Base-by-base conservation (phyloP, 1,284 basidiomycete genomes). In the Heterobasidion annosum region DNA sequence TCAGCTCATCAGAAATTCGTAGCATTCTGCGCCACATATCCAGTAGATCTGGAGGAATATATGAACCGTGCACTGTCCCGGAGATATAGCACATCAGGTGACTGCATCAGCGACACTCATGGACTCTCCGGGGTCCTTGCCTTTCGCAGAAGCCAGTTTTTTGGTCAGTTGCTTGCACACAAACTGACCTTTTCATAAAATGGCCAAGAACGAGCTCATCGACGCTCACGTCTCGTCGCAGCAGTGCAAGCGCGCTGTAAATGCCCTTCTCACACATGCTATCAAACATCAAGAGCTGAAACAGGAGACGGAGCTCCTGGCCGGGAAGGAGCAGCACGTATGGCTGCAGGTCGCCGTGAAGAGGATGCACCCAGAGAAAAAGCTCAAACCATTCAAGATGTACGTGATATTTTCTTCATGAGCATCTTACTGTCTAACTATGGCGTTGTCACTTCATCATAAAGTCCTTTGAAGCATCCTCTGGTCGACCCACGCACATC, bases 301-400 rank as follows among this genome's bases (percentile, higher is more conserved):
- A 57, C 82, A 87, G 59, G 83, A 90, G 65, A 83, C 70, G 0
- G 85, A 95, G 65, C 79, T 97, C n/a, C 69, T 97, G 53, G 76
- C 83, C 0, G 80, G 77, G 48, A 88, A 83, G 67, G 91, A 93
- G 63, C 88, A 90, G 65, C 75, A 85, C 66, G 76, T 98, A 52
- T 96, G 91, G 89, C 77, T 97, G 32, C 83, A 88, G 61, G 76
- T 97, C 56, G 82, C 88, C 16, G 83, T 91, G 57, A 95, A 95
- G 75, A 79, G 78, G 62, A 87, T 93, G 64, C 79, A 82, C 44
- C 78, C 88, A 47, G 81, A 81, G 62, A 83, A 82, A 64, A 88
- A 82, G 65, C 72, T 94, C 48, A 96, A 91, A 69, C 93, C 93
- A 1, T 72, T 80, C 54, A 83, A 82, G 71, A 89, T 97, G 93